These are phyloP conservation scores for Pseudomassariella vexata DNA, from an alignment of 2,329 filamentous ascomycete species.

Conservation along the genomic window DNA sequence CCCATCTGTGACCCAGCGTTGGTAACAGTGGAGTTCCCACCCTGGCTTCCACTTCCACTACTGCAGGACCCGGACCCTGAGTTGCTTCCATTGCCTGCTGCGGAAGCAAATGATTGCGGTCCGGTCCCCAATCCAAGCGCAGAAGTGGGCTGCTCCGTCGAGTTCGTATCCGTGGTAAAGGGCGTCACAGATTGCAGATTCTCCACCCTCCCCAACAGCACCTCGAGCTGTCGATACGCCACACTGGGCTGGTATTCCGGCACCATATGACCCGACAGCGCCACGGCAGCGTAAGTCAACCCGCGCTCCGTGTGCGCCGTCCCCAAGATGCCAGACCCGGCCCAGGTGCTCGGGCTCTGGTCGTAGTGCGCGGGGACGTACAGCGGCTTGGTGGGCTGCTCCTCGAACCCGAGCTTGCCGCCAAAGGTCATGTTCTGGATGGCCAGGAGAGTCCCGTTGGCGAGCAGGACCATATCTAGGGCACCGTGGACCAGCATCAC, in stretches of 20 bases:
- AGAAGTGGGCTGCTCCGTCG: conserved; percentile 2
- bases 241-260: conserved; percentile 60
- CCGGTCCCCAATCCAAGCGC: background rate
- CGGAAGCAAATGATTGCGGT: too few relatives aligned
- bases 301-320: conserved; percentile 67
- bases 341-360: conserved; percentile 33
- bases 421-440: conserved; percentile 78
- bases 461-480: conserved; percentile 58
- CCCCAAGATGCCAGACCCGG: conserved; percentile 61
- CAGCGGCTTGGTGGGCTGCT: conserved; percentile 51
- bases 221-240: conserved; percentile 64
- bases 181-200: conserved; percentile 4
- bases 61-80: too few relatives aligned
- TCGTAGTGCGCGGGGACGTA: conserved; percentile 58
- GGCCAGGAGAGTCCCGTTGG: conserved; percentile 60
- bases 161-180: conserved; percentile 5
- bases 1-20: too few relatives aligned
- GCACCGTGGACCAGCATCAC: conserved; percentile 66
- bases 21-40: too few relatives aligned
- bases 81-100: too few relatives aligned
- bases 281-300: conserved; percentile 61
- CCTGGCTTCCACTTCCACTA: too few relatives aligned
- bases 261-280: conserved; percentile 57
- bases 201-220: conserved; percentile 61
- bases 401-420: conserved; percentile 61